Evolutionary conservation across 371 early-diverging fungal genomes (phyloP), one percentile per base, ranked within the genome.

Genomic region (Capillidium heterosporum): DNA sequence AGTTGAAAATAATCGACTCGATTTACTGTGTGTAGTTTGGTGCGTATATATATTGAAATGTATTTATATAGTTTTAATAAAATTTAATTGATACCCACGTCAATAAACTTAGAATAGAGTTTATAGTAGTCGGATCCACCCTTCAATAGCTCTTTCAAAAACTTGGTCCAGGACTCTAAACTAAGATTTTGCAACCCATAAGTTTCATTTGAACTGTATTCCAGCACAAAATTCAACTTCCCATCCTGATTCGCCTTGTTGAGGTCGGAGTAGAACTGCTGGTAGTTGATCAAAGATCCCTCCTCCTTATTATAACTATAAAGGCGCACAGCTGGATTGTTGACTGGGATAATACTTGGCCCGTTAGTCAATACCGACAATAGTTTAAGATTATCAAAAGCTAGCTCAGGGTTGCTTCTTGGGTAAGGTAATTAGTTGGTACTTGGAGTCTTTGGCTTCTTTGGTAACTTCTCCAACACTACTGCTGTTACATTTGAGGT

Each of bases 251-350:
- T 74, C 3, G 65, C 74, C 32, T 67, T 56, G 0, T 59, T 61
- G 0, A 77, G 52, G 59, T 79, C 71, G 13, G 70, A 57, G 59
- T 66, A 77, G 55, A 72, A 77, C 61, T 79, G 79, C 17, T 56
- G 60, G 64, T 73, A 76, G 26, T 73, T 69, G 15, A 62, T 32
- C 27, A 78, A 59, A 15, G 59, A 50, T 19, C 75, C 71, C 46
- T 60, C 60, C 24, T 32, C 46, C 23, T 13, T 31, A 3, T 28
- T 15, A 59, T 75, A 78, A 2, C 50, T 42, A 59, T 75, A 78
- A 7, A 74, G 67, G 29, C 77, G 71, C 27, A 73, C 51, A 46
- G 69, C 71, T 46, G 79, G 76, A 48, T 76, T 76, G 58, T 71
- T 59, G 7, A 56, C 59, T 13, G 75, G 77, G 47, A 74, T 65